phyloP scores from a whole-genome alignment of 1,284 basidiomycete genomes.

The Lignosus rhinocerotis region DNA sequence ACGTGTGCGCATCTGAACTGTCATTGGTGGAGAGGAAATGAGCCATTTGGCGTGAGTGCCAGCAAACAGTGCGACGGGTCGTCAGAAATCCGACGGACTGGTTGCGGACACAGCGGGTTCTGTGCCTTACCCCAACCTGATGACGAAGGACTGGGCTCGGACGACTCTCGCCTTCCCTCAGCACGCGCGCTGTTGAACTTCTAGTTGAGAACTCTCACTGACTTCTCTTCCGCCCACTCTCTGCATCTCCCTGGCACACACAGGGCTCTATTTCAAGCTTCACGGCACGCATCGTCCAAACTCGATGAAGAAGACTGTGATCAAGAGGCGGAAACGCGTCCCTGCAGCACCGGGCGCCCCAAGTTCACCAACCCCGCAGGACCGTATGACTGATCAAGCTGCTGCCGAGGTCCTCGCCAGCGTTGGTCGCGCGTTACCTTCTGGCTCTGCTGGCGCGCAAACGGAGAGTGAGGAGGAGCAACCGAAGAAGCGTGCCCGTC shows the following conservation, averaged over 20 bases:
- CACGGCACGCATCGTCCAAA: slow-evolving; percentile 97
- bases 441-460: slow-evolving; percentile 42
- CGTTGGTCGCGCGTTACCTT: slow-evolving; percentile 57
- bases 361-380: slow-evolving; percentile 33
- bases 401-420: slow-evolving; percentile 82
- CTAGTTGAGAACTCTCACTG: slow-evolving; percentile 13
- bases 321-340: slow-evolving; percentile 96
- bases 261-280: slow-evolving; percentile 96
- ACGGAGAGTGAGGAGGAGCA: slow-evolving; percentile 60
- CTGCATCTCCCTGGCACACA: slow-evolving; percentile 18
- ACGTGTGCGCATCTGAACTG: slow-evolving; percentile 11
- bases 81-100: slow-evolving; percentile 8
- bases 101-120: background rate
- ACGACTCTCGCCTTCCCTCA: slow-evolving; percentile 1
- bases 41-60: slow-evolving; percentile 17
- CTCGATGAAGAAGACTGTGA: slow-evolving; percentile 98
- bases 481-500: slow-evolving; percentile 56
- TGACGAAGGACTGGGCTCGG: slow-evolving; percentile 1
- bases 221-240: slow-evolving; percentile 19
- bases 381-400: slow-evolving; percentile 76
- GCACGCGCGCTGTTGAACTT: slow-evolving; percentile 3
- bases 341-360: slow-evolving; percentile 63
- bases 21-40: slow-evolving; percentile 16
- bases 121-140: slow-evolving; percentile 1
- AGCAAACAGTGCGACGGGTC: slow-evolving; percentile 9